Percentiles rank a stretch among this genome's conserved stretches.
These are phyloP conservation scores for Neltuma alba DNA, from an alignment of 306 rosid genomes.

Conservation along the genomic window DNA sequence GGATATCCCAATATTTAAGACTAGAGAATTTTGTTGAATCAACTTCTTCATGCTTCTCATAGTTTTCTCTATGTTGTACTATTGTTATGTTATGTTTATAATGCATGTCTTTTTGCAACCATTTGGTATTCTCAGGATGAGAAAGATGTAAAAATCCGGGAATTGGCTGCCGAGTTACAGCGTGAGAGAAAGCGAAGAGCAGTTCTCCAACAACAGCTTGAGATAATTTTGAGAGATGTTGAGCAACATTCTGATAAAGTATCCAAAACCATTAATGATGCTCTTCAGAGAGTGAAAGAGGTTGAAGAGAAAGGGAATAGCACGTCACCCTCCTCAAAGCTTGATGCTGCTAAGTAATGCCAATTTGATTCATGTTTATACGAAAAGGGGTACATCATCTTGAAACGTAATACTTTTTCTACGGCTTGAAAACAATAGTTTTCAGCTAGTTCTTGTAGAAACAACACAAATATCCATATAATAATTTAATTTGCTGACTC, in stretches of 20 bases:
- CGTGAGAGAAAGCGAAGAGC: slow-evolving; percentile 63
- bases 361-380: slow-evolving; percentile 21
- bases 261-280: slow-evolving; percentile 49
- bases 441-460: background rate
- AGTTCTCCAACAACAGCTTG: slow-evolving; percentile 56
- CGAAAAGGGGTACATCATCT: background rate
- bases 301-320: slow-evolving; percentile 39
- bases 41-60: background rate
- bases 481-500: background rate
- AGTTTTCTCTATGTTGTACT: background rate
- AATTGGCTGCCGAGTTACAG: slow-evolving; percentile 57
- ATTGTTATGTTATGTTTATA: background rate
- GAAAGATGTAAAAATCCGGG: slow-evolving; percentile 60
- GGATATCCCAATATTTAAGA: background rate
- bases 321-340: slow-evolving; percentile 27
- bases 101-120: background rate
- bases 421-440: background rate
- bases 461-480: background rate
- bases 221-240: slow-evolving; percentile 50
- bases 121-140: slow-evolving; percentile 49
- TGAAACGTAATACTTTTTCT: background rate
- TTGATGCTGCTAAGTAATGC: slow-evolving; percentile 20
- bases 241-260: slow-evolving; percentile 59
- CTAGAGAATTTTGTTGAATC: background rate
- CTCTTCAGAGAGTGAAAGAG: slow-evolving; percentile 55